Base-by-base conservation (phyloP, 495 filamentous ascomycete species). In the Daldinia decipiens region DNA sequence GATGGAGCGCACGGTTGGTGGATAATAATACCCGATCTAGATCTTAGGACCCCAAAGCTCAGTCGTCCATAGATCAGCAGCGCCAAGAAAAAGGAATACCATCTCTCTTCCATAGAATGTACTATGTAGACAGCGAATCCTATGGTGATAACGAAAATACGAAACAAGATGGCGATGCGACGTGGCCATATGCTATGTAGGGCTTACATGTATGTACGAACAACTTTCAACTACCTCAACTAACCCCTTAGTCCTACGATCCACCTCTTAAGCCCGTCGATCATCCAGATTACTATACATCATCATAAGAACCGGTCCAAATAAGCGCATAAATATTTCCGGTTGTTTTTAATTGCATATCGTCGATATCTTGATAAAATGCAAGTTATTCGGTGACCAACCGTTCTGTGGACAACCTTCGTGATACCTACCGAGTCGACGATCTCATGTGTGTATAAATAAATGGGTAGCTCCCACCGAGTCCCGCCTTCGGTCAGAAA, bases 1-100 rank as follows among this genome's bases (percentile, higher is more conserved):
- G 34, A 64, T 60, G n/a, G 59, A 32, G 43, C 61, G 70, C 65
- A 69, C 70, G 61, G 70, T 62, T 52, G 21, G 62, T 73, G 70
- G 65, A 55, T 69, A 69, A 60, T 58, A 34, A 60, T 63, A 59
- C 36, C 26, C 55, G 56, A 68, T 63, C 58, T 68, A 19, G 70
- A 65, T 68, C 70, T 68, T 43, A 17, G 12, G 36, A 67, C 45
- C 60, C 65, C 53, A 59, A 59, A 43, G 60, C 57, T 72, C 32
- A 59, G 26, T 68, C 55, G 9, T 36, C 54, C n/a, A 57, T 65
- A 40, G 51, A 50, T 64, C 36, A 17, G 24, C 5, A 59, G 45
- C 39, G 65, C 65, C 62, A 73, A 68, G 19, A 65, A 17, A 62
- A 57, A 53, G 31, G 24, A 58, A 59, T 39, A 57, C 21, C 21